Base-by-base conservation (phyloP, 2,329 filamentous ascomycete species). In the Hypocreales sp. region DNA sequence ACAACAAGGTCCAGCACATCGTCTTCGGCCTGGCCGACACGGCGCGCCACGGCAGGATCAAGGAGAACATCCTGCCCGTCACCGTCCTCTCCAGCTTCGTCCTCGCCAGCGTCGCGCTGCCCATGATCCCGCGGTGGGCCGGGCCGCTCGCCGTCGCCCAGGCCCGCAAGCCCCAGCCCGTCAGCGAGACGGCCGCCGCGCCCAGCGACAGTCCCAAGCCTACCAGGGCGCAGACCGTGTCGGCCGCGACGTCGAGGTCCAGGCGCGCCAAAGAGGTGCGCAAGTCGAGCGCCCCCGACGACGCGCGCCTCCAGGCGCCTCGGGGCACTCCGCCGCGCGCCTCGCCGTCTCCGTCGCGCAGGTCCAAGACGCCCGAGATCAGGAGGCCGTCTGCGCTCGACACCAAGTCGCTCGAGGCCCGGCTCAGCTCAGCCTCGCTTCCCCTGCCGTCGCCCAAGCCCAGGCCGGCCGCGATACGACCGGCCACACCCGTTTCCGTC, bases 1-100 rank as follows among this genome's bases (percentile, higher is more conserved):
- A 86, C 58, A 90, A 90, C 55, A 83, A 82, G 53, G 79, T 90
- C 21, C 81, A 90, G 53, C 74, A 82, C 51, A 82, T 90, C 40
- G 80, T 90, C 15, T 90, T 90, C 49, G 81, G 81, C 13, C 62
- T 79, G 15, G 65, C 74, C 19, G 80, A 87, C 43, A 64, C 67
- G 15, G 63, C 64, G 33, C 67, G 73, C 31, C 64, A 72, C 37
- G 78, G 83, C 41, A 78, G 76, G 55, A 84, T 90, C 48, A 77
- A 73, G 46, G 80, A 87, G 51, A 90, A 90, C 48, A 64, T 79
- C 5, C 52, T 87, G 21, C 81, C 81, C 7, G 79, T 87, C 29
- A 81, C 79, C 6, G 75, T 90, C 2, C 67, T 90, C 19, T 77
- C 79, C 20, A 86, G 80, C 51, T 72, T 90, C 42, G 75, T 87